Evolutionary conservation across 1,284 basidiomycete species (phyloP).

Genomic region (Chondrostereum purpureum): DNA sequence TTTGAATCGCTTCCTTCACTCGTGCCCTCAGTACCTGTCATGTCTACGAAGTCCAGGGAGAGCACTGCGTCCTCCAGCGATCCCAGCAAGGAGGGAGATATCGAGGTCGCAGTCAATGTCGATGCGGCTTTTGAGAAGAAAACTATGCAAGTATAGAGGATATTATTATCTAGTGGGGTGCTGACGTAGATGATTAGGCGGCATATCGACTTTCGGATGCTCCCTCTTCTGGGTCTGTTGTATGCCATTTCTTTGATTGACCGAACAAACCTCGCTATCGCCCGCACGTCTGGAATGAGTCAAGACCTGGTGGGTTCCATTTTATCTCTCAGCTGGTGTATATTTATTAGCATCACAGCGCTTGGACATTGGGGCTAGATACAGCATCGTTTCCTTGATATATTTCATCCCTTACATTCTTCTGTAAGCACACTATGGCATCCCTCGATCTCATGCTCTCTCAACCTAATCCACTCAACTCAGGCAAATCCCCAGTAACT

Average conservation of each 20-base stretch:
- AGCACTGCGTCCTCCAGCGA: too few relatives aligned
- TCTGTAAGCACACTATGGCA: slow-evolving; percentile 20
- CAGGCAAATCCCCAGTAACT: slow-evolving; percentile 13
- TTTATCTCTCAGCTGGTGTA: slow-evolving; percentile 8
- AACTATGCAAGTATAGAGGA: background rate
- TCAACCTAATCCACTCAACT: background rate
- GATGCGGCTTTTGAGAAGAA: background rate
- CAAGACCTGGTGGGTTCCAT: slow-evolving; percentile 28
- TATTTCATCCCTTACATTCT: slow-evolving; percentile 43
- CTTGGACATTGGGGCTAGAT: background rate
- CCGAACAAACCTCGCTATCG: slow-evolving; percentile 36
- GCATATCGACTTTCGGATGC: slow-evolving; percentile 33
- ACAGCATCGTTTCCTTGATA: slow-evolving; percentile 35
- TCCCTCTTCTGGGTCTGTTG: slow-evolving; percentile 35
- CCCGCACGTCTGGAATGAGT: slow-evolving; percentile 37
- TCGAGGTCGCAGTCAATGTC: too few relatives aligned
- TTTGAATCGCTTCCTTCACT: too few relatives aligned
- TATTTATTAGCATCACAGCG: background rate
- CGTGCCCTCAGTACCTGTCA: too few relatives aligned
- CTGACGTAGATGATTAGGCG: slow-evolving; percentile 26
- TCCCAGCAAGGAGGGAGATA: too few relatives aligned
- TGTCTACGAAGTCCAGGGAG: too few relatives aligned
- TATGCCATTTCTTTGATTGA: slow-evolving; percentile 38
- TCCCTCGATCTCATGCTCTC: background rate
- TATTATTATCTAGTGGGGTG: background rate